Percentiles rank a stretch among this genome's conserved stretches.
These are phyloP conservation scores for Puccinia horiana DNA, from an alignment of 1,284 basidiomycete genomes.

Conservation along the genomic window DNA sequence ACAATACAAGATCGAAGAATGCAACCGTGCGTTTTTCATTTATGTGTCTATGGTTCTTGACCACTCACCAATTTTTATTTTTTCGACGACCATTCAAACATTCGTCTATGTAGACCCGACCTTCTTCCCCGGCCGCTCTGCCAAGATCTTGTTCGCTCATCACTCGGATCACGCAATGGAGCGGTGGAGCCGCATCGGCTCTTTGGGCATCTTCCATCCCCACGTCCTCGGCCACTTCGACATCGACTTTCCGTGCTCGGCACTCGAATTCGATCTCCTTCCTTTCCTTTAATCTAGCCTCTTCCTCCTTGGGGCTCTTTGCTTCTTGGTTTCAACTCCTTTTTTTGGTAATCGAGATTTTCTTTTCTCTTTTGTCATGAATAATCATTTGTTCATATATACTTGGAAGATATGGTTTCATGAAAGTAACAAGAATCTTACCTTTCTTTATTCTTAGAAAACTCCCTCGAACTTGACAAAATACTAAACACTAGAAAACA, in stretches of 20 bases:
- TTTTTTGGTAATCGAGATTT: no score
- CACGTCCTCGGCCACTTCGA: slow-evolving; percentile 87
- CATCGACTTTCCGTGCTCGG: slow-evolving; percentile 91
- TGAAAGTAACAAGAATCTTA: no score
- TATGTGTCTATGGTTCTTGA: no score
- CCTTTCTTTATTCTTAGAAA: no score
- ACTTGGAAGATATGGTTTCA: no score
- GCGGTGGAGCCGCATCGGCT: slow-evolving; percentile 73
- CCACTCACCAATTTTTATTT: background rate
- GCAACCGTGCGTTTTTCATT: slow-evolving; percentile 66
- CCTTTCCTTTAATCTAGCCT: slow-evolving; percentile 72
- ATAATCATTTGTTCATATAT: no score
- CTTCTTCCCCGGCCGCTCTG: slow-evolving; percentile 92
- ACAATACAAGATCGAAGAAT: slow-evolving; percentile 91
- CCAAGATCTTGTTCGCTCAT: slow-evolving; percentile 73
- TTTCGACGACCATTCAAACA: background rate
- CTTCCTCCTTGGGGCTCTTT: background rate
- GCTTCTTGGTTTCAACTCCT: no score
- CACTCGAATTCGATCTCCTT: slow-evolving; percentile 89
- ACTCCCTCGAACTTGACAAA: no score
- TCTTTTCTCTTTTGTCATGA: no score
- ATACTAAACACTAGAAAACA: no score
- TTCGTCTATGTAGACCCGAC: slow-evolving; percentile 68
- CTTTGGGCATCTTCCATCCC: slow-evolving; percentile 85
- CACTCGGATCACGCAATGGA: slow-evolving; percentile 52